A percentile compares a stretch with the other conserved stretches of the same genome.
Evolutionary conservation across 106 monocot species (phyloP).

Genomic region (Platanthera guangdongensis): DNA sequence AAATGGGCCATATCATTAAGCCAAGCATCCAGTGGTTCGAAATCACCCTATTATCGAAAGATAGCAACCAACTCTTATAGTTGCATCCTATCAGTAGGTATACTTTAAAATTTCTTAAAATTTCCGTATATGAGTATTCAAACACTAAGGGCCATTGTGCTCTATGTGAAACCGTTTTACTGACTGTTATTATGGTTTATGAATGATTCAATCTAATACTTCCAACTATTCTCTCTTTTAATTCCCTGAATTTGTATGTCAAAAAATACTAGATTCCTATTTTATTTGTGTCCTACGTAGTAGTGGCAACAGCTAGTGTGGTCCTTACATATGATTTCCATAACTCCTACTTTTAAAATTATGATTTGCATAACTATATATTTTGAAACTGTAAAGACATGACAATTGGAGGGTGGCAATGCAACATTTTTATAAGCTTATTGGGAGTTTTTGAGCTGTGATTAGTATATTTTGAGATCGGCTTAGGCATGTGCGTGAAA

Average conservation of each 20-base stretch:
- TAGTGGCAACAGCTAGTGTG: neutral
- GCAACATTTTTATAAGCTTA: neutral
- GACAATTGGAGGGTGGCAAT: neutral
- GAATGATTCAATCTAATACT: neutral
- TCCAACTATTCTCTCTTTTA: neutral
- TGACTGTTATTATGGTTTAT: neutral
- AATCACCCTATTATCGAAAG: neutral
- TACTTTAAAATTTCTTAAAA: neutral
- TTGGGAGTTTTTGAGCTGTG: neutral
- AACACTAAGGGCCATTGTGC: neutral
- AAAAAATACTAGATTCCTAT: neutral
- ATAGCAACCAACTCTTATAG: neutral
- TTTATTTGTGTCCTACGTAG: neutral
- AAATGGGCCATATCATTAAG: no score
- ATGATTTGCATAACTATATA: neutral
- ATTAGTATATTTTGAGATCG: no score
- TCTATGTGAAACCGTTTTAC: neutral
- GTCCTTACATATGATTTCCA: neutral
- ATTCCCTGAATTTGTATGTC: neutral
- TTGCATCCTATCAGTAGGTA: neutral
- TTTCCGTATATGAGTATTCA: neutral
- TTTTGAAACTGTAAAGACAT: neutral
- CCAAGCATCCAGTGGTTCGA: neutral
- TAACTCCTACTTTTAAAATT: neutral
- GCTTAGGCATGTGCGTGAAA: no score